Conservation (phyloP, 495 filamentous ascomycete genomes). For the Polyplosphaeria fusca region DNA sequence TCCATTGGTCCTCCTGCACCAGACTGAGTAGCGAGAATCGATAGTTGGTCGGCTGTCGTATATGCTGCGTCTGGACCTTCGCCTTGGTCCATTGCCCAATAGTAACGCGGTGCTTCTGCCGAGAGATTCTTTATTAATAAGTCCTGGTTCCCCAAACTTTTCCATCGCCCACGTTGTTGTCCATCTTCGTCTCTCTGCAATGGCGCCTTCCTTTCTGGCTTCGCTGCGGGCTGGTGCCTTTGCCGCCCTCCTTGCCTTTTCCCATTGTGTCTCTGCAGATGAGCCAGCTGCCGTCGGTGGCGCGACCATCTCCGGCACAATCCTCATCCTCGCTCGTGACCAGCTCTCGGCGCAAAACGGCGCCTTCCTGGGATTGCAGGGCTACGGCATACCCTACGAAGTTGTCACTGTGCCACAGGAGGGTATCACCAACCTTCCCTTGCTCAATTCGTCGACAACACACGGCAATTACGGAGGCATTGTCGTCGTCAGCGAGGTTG, state of each 20-base stretch:
- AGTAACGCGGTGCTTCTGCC: conserved; percentile 18
- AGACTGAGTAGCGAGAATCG: conserved; percentile 17
- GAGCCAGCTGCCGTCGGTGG: conserved; percentile 8
- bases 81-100: conserved; percentile 10
- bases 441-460: conserved; percentile 45
- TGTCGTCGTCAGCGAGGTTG: conserved; percentile 54
- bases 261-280: conserved; percentile 12
- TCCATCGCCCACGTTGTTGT: conserved; percentile 2
- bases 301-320: conserved; percentile 41
- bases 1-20: no score
- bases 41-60: conserved; percentile 28
- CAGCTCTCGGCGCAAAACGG: conserved; percentile 43
- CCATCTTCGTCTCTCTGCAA: conserved; percentile 9
- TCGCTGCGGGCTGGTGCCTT: conserved; percentile 22
- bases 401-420: conserved; percentile 52
- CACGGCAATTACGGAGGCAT: conserved; percentile 59
- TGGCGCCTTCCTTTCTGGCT: conserved; percentile 21
- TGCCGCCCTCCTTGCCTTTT: conserved; percentile 10
- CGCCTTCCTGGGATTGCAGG: conserved; percentile 56
- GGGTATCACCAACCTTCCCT: conserved; percentile 49
- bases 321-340: conserved; percentile 59
- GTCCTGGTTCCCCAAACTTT: conserved; percentile 22
- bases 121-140: conserved; percentile 32
- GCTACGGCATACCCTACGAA: conserved; percentile 60
- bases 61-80: conserved; percentile 23